Evolutionary conservation across 2,329 filamentous ascomycete genomes (phyloP).

Genomic region (Colletotrichum chrysophilum): DNA sequence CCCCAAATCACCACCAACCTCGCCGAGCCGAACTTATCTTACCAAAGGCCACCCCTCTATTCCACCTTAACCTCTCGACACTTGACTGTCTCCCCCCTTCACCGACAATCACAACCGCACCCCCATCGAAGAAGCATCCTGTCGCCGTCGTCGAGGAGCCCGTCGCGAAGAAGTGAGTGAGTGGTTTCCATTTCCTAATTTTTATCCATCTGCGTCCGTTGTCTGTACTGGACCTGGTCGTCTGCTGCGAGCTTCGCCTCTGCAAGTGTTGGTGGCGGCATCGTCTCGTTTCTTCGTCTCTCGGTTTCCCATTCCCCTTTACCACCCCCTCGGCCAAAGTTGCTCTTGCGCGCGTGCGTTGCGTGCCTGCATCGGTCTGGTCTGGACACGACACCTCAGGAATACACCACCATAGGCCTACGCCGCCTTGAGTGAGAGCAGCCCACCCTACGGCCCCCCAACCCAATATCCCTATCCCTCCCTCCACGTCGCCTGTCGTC

Average conservation of each 20-base stretch:
- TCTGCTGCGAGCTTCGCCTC: background rate
- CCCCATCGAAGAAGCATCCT: background rate
- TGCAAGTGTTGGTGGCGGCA: background rate
- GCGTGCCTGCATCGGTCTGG: constrained; percentile 20
- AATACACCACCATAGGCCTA: constrained; percentile 3
- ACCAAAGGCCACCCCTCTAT: constrained; percentile 21
- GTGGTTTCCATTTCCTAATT: background rate
- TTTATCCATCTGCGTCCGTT: background rate
- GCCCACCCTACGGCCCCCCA: constrained; percentile 20
- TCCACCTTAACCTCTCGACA: constrained; percentile 22
- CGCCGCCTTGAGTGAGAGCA: background rate
- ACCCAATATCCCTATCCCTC: constrained; percentile 22
- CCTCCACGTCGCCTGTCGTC: constrained; percentile 21
- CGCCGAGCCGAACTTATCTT: constrained; percentile 21
- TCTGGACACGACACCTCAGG: constrained; percentile 23
- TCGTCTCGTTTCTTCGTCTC: background rate
- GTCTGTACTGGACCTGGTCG: background rate
- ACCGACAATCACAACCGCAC: constrained; percentile 20
- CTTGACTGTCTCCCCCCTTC: constrained; percentile 19
- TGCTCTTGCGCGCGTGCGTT: constrained; percentile 21
- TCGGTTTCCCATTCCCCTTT: constrained; percentile 8
- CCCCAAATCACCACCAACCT: constrained; percentile 30
- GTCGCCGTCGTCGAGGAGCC: constrained; percentile 15
- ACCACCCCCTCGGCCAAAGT: constrained; percentile 15
- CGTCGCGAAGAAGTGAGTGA: constrained; percentile 18